These are phyloP conservation scores for Lepidium aucheri DNA, from an alignment of 345 rosid species.

Conservation along the genomic window DNA sequence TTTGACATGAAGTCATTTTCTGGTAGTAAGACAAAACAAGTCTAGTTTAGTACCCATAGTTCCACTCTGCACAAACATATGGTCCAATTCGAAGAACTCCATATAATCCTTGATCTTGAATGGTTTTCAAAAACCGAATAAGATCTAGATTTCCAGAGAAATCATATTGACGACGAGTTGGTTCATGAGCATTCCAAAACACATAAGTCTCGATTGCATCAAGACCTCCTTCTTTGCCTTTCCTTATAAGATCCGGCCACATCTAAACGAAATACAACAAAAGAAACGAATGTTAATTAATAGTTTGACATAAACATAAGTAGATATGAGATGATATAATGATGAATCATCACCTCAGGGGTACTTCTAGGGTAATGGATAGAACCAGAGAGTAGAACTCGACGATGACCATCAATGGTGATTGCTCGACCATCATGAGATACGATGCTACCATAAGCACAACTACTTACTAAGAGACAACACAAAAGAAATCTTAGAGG, in stretches of 20 bases:
- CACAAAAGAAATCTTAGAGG: background rate
- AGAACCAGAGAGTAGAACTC: constrained; percentile 35
- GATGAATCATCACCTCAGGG: constrained; percentile 19
- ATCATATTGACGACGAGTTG: constrained; percentile 38
- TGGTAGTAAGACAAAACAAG: background rate
- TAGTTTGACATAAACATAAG: too few relatives aligned
- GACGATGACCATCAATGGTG: constrained; percentile 43
- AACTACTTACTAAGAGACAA: background rate
- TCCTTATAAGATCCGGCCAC: constrained; percentile 52
- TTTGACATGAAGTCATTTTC: too few relatives aligned
- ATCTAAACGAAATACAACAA: constrained; percentile 19
- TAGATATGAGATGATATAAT: background rate
- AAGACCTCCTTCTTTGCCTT: constrained; percentile 47
- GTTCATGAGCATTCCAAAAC: constrained; percentile 53
- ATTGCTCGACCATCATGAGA: constrained; percentile 36
- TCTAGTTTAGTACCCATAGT: constrained; percentile 34
- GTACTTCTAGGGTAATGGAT: constrained; percentile 53
- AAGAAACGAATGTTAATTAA: background rate
- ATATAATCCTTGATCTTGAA: constrained; percentile 34
- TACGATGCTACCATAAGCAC: constrained; percentile 8
- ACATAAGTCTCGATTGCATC: constrained; percentile 47
- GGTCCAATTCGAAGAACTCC: constrained; percentile 49
- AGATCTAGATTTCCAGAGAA: constrained; percentile 38
- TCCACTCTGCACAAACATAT: constrained; percentile 56
- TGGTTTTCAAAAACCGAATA: constrained; percentile 32